Percentiles rank a stretch among this genome's conserved stretches.
Evolutionary conservation across 257 asterid species (phyloP).

Genomic region (Lycium barbarum): DNA sequence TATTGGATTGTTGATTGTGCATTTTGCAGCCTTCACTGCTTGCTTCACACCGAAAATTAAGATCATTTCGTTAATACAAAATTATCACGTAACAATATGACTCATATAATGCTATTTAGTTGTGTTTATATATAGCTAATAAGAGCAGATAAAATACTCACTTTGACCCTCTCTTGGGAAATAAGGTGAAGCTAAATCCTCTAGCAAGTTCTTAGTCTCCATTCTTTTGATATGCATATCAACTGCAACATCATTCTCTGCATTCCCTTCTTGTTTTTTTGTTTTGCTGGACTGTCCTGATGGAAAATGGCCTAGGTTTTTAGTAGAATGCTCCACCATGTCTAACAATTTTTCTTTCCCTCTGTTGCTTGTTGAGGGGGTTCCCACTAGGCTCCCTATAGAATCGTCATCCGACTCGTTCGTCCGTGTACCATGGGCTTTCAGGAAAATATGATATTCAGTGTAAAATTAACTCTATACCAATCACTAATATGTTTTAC

Average conservation of each 20-base stretch:
- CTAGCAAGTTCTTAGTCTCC: neutral
- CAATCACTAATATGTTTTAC: too few species aligned
- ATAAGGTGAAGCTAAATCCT: neutral
- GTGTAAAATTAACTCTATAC: too few species aligned
- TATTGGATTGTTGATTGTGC: neutral
- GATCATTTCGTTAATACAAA: too few species aligned
- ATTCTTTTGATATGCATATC: neutral
- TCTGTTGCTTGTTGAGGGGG: neutral
- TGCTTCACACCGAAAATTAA: constrained; percentile 8
- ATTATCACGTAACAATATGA: too few species aligned
- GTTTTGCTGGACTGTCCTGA: constrained; percentile 16
- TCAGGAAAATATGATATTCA: neutral
- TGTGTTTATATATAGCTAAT: too few species aligned
- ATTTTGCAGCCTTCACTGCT: neutral
- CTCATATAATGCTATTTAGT: too few species aligned
- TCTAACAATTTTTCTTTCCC: neutral
- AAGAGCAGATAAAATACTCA: neutral
- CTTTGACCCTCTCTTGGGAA: neutral
- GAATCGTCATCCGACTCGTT: neutral
- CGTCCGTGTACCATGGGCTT: neutral
- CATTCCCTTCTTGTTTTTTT: constrained; percentile 11
- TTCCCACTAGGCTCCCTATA: neutral
- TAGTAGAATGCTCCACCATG: neutral
- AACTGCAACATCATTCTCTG: neutral
- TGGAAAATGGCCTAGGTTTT: neutral